Percentiles rank a stretch among this genome's conserved stretches.
Evolutionary conservation across 2,329 filamentous ascomycete species (phyloP).

Genomic region (Nannizziopsis barbatae): DNA sequence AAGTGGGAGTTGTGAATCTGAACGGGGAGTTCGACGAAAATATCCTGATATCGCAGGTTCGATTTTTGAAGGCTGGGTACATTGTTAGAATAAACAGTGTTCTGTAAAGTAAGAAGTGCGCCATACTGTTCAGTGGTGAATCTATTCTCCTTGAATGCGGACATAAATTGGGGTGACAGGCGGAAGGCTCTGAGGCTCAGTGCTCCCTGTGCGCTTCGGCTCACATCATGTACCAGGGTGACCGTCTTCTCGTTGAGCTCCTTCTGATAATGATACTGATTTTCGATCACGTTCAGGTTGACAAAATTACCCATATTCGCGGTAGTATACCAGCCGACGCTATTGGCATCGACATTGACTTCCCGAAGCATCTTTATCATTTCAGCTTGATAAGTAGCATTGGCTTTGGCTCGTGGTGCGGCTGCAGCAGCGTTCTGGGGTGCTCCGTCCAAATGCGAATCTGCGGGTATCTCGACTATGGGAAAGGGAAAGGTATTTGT

Average conservation of each 20-base stretch:
- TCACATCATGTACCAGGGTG: conserved; percentile 87
- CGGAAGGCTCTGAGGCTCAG: conserved; percentile 85
- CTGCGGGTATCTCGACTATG: conserved; percentile 59
- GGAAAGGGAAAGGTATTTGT: conserved; percentile 96
- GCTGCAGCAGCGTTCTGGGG: conserved; percentile 68
- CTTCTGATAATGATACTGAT: conserved; percentile 95
- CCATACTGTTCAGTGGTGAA: conserved; percentile 89
- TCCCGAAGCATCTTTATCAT: conserved; percentile 96
- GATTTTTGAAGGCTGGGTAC: conserved; percentile 74
- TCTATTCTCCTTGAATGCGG: conserved; percentile 89
- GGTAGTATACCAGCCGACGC: conserved; percentile 96
- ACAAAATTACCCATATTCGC: conserved; percentile 98
- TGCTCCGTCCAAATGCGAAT: conserved; percentile 58
- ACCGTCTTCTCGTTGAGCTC: conserved; percentile 76
- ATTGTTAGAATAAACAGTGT: not conserved
- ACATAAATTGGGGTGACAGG: conserved; percentile 76
- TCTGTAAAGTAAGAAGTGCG: not conserved
- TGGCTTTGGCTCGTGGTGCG: conserved; percentile 84
- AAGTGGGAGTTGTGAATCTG: conserved; percentile 94
- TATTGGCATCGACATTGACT: conserved; percentile 97
- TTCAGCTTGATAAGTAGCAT: conserved; percentile 78
- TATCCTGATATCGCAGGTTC: conserved; percentile 85
- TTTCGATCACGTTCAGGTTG: conserved; percentile 91
- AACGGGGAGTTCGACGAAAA: conserved; percentile 81
- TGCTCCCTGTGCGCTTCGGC: conserved; percentile 83